These are phyloP conservation scores for Heterobasidion annosum DNA, from an alignment of 1,284 basidiomycete genomes.

Conservation along the genomic window DNA sequence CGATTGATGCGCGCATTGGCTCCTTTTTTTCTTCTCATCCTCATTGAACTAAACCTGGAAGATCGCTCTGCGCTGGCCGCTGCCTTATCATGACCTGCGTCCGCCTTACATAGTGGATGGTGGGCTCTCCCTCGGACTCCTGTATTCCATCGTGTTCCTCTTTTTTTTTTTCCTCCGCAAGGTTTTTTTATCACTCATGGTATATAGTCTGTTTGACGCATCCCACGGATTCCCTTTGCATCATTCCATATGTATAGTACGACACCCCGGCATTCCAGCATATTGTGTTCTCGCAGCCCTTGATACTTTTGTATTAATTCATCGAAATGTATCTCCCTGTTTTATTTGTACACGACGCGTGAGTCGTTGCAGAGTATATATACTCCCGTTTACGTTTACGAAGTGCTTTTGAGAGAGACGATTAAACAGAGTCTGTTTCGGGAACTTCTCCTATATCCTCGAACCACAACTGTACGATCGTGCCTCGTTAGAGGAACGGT, in stretches of 20 bases:
- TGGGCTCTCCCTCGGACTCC: neutral
- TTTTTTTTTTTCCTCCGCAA: neutral
- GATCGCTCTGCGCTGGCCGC: too few species aligned
- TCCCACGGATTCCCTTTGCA: neutral
- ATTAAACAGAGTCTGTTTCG: neutral
- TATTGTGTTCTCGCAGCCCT: neutral
- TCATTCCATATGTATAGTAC: neutral
- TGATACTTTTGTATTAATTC: neutral
- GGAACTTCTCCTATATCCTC: conserved; percentile 45
- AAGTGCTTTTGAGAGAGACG: too few species aligned
- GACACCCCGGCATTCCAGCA: neutral
- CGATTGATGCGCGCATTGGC: too few species aligned
- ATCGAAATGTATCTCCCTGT: neutral
- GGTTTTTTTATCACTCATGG: neutral
- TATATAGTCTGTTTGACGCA: conserved; percentile 1
- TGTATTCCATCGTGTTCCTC: neutral
- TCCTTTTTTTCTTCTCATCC: too few species aligned
- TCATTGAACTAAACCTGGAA: too few species aligned
- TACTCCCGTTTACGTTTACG: too few species aligned
- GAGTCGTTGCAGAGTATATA: neutral
- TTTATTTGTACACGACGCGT: neutral
- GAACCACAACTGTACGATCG: conserved; percentile 25
- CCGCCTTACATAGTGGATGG: too few species aligned
- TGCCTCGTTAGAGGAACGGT: neutral
- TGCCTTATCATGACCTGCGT: too few species aligned